phyloP scores from a whole-genome alignment of 345 rosid genomes.

The Luvunga scandens region DNA sequence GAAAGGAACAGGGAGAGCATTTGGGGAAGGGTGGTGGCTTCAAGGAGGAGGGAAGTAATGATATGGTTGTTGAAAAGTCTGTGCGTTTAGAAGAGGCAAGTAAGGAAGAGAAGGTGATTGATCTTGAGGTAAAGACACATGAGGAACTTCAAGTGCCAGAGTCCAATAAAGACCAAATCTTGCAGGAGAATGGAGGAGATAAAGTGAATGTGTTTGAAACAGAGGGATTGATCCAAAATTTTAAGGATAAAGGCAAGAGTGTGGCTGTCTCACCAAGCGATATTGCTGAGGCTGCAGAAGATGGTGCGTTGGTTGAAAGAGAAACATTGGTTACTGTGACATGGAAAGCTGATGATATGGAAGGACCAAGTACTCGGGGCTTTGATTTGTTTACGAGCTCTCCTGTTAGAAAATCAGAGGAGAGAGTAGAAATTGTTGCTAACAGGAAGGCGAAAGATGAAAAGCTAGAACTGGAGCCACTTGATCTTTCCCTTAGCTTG shows the following conservation, averaged over 20 bases:
- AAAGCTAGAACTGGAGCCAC: slow-evolving; percentile 64
- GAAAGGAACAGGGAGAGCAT: slow-evolving; percentile 26
- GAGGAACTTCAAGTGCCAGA: slow-evolving; percentile 35
- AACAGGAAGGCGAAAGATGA: slow-evolving; percentile 54
- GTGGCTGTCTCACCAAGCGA: slow-evolving; percentile 40
- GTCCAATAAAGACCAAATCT: slow-evolving; percentile 29
- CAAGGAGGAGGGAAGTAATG: slow-evolving; percentile 31
- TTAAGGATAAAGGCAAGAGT: slow-evolving; percentile 68
- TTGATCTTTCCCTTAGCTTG: slow-evolving; percentile 92
- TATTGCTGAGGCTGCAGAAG: slow-evolving; percentile 35
- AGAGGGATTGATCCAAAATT: slow-evolving; percentile 27
- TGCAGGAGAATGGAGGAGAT: slow-evolving; percentile 23
- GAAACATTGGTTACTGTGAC: slow-evolving; percentile 33
- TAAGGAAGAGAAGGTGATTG: slow-evolving; percentile 33
- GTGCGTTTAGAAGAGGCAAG: slow-evolving; percentile 26
- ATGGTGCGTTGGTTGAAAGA: slow-evolving; percentile 38
- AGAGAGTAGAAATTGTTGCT: slow-evolving; percentile 40
- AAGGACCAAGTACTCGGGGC: slow-evolving; percentile 80
- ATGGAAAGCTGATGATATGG: slow-evolving; percentile 50
- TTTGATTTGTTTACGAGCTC: slow-evolving; percentile 83
- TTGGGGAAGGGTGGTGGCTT: slow-evolving; percentile 23
- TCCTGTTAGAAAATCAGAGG: slow-evolving; percentile 59
- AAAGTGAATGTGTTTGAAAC: slow-evolving; percentile 25
- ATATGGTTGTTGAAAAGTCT: slow-evolving; percentile 31
- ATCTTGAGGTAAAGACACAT: slow-evolving; percentile 39